phyloP scores from a whole-genome alignment of 768 basidiomycete species.

The Russula sp. region DNA sequence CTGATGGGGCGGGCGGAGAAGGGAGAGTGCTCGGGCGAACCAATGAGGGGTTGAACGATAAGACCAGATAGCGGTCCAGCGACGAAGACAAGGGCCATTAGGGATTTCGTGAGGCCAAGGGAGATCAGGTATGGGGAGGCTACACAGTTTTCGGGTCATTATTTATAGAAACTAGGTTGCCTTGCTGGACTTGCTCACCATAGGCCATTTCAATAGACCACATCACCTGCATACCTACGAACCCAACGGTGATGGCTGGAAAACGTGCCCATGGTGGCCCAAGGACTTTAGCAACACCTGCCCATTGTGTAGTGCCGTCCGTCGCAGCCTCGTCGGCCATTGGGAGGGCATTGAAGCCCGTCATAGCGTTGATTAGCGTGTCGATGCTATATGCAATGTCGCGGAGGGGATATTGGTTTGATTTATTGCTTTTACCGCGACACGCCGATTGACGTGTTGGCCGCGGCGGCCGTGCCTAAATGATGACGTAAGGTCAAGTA shows the following conservation, averaged over 20 bases:
- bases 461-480: not conserved
- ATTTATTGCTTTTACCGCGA: not conserved
- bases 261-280: constrained; percentile 66
- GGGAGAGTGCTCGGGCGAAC: constrained; percentile 32
- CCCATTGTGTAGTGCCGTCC: constrained; percentile 36
- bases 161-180: not conserved
- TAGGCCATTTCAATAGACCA: constrained; percentile 97
- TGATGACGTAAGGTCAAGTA: constrained; percentile 2
- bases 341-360: constrained; percentile 45
- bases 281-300: constrained; percentile 51
- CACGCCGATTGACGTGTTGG: not conserved
- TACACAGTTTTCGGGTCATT: constrained; percentile 24
- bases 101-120: constrained; percentile 78
- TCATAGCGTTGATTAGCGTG: constrained; percentile 35
- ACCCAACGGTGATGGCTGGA: constrained; percentile 67
- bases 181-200: constrained; percentile 34
- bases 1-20: not conserved
- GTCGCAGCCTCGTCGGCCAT: constrained; percentile 39
- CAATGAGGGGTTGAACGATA: constrained; percentile 86
- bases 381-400: not conserved
- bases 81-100: constrained; percentile 86
- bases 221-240: constrained; percentile 81
- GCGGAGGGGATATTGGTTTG: not conserved
- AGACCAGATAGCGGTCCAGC: constrained; percentile 90
- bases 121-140: constrained; percentile 88